phyloP scores from a whole-genome alignment of 768 basidiomycete genomes.

The Russula griseocarnosa region DNA sequence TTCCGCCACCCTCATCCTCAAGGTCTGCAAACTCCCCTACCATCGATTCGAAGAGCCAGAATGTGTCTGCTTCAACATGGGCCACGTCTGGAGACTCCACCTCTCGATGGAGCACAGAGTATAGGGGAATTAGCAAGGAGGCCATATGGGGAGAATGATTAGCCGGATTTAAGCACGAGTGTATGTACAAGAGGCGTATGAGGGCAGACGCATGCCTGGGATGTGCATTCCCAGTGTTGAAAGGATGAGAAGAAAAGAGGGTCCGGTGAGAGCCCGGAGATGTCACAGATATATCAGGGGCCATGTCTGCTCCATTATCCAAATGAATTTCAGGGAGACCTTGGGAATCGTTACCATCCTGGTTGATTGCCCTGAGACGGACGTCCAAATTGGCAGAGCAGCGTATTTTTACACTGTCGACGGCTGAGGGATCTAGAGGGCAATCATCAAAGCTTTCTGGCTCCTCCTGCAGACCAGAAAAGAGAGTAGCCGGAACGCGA shows the following conservation, averaged over 20 bases:
- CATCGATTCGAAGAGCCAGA: conserved; percentile 77
- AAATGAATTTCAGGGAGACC: conserved; percentile 42
- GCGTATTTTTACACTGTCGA: conserved; percentile 22
- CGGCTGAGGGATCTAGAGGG: conserved; percentile 22
- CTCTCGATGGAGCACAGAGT: conserved; percentile 58
- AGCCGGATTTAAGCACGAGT: conserved; percentile 67
- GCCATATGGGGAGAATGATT: conserved; percentile 64
- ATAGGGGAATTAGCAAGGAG: conserved; percentile 66
- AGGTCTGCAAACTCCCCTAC: conserved; percentile 69
- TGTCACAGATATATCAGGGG: conserved; percentile 38
- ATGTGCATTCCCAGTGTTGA: conserved; percentile 48
- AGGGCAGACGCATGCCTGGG: conserved; percentile 59
- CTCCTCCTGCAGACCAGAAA: conserved; percentile 23
- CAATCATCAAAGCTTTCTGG: conserved; percentile 21
- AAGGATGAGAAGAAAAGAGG: conserved; percentile 46
- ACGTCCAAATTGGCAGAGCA: conserved; percentile 52
- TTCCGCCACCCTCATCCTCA: conserved; percentile 62
- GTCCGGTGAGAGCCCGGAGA: conserved; percentile 41
- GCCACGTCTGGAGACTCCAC: conserved; percentile 54
- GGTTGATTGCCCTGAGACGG: conserved; percentile 47
- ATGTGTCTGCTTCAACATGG: conserved; percentile 75
- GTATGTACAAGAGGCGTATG: conserved; percentile 66
- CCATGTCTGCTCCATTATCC: conserved; percentile 23
- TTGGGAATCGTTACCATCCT: conserved; percentile 30
- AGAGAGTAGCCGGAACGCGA: conserved; percentile 26